A percentile compares a stretch with the other conserved stretches of the same genome.
phyloP scores from a whole-genome alignment of 2,329 filamentous ascomycete species.

The Fusarium sp. region DNA sequence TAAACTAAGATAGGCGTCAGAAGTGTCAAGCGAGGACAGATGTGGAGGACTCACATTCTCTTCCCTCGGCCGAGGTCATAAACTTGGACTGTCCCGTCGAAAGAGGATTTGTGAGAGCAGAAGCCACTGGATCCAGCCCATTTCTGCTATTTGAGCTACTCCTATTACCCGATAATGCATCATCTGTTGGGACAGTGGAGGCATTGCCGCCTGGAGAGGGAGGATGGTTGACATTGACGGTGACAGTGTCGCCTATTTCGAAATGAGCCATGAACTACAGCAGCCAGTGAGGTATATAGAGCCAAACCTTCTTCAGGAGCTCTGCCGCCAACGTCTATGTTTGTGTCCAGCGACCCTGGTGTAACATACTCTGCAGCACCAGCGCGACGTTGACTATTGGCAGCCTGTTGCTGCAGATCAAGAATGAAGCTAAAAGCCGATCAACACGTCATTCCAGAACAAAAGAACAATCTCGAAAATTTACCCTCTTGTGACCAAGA shows the following conservation, averaged over 20 bases:
- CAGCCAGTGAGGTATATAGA: not conserved
- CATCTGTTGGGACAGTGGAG: slow-evolving; percentile 24
- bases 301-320: slow-evolving; percentile 30
- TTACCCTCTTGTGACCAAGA: slow-evolving; percentile 61
- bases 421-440: slow-evolving; percentile 47
- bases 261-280: not conserved
- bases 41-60: slow-evolving; percentile 52
- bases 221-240: not conserved
- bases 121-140: slow-evolving; percentile 45
- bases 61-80: slow-evolving; percentile 54
- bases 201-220: slow-evolving; percentile 20
- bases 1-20: slow-evolving; percentile 53
- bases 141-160: slow-evolving; percentile 25
- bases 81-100: slow-evolving; percentile 55
- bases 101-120: slow-evolving; percentile 56
- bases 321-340: slow-evolving; percentile 28
- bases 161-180: slow-evolving; percentile 29
- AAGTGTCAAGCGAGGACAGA: too few species aligned
- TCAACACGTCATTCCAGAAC: slow-evolving; percentile 15
- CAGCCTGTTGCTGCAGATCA: slow-evolving; percentile 48
- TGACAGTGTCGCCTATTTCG: slow-evolving; percentile 5
- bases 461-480: slow-evolving; percentile 5
- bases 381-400: slow-evolving; percentile 21
- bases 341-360: slow-evolving; percentile 37
- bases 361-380: slow-evolving; percentile 36